Evolutionary conservation across 2,329 filamentous ascomycete genomes (phyloP), one percentile per base, ranked within the genome.

Genomic region (Cladosporium sp.): DNA sequence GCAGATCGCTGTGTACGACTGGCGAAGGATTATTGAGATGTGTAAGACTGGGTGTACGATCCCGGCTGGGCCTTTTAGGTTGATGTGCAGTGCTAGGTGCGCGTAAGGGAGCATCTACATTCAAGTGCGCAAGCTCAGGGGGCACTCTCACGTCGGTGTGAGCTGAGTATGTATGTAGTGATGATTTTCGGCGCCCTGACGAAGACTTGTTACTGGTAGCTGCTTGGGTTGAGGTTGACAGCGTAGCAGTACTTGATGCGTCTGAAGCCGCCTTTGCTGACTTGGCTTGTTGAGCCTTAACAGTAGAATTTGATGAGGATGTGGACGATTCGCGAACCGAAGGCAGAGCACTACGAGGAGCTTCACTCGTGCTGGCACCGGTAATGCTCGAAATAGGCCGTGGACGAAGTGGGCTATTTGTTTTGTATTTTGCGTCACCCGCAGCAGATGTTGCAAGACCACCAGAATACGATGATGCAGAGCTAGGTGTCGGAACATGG

Each of bases 401-500:
- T 2, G 50, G 35, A 23, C 35, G 61, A 21, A 31, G 50, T 28
- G 61, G 26, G 16, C 21, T 46, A 28, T 44, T 46, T 12, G 50
- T 31, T 14, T 50, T n/a, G 26, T 46, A 18, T 16, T 55, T 63
- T 5, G 83, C n/a, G 81, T 76, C 59, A 80, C 78, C 29, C 65
- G 67, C 65, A 53, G 74, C 78, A 76, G 82, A 70, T 74, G 81
- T 67, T 78, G 82, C 67, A 75, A 63, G 11, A 28, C 61, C 61
- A 46, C 35, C 55, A 18, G 90, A 93, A 71, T 90, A 89, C 1
- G 91, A 93, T 8, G 88, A 90, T 68, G 91, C 88, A 11, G 91
- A 93, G 5, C 90, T 92, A 7, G 91, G 91, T 3, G 91, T 93
- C 0, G 90, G 92, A 66, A 91, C 89, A 68, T 90, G 85, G 73